A percentile compares a stretch with the other conserved stretches of the same genome.
phyloP scores from a whole-genome alignment of 805 yeast species.

The Wickerhamiella siamensis region DNA sequence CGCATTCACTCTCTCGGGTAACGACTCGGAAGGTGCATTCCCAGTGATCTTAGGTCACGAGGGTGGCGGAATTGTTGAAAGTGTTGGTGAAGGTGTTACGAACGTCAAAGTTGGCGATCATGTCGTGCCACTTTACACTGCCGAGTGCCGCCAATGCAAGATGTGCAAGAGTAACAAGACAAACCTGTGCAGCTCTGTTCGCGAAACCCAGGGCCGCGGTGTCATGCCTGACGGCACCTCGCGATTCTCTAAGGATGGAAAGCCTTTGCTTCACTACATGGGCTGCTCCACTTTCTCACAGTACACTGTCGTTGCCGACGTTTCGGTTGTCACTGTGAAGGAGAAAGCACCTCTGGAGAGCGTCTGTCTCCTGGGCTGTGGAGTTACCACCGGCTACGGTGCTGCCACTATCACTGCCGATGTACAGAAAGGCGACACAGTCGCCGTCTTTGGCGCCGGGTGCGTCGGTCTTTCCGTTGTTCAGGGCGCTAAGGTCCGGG shows the following conservation, averaged over 20 bases:
- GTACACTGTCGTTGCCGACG: conserved; percentile 96
- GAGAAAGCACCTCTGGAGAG: conserved; percentile 71
- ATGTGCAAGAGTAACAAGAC: conserved; percentile 93
- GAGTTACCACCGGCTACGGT: conserved; percentile 97
- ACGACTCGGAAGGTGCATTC: conserved; percentile 92
- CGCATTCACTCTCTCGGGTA: conserved; percentile 88
- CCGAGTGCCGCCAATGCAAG: conserved; percentile 91
- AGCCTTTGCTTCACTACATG: conserved; percentile 83
- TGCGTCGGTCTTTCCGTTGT: conserved; percentile 93
- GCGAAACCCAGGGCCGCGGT: conserved; percentile 97
- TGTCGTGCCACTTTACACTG: conserved; percentile 88
- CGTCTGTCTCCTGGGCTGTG: conserved; percentile 91
- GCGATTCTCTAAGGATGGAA: conserved; percentile 68
- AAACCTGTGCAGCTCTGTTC: conserved; percentile 85
- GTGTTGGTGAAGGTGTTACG: conserved; percentile 87
- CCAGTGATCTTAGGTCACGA: conserved; percentile 94
- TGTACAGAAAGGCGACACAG: conserved; percentile 79
- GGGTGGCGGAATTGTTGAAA: conserved; percentile 94
- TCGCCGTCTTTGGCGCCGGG: conserved; percentile 96
- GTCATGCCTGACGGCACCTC: conserved; percentile 97
- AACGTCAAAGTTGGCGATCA: conserved; percentile 84
- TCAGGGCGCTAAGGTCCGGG: conserved; percentile 80
- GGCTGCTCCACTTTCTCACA: conserved; percentile 96
- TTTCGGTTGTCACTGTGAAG: conserved; percentile 85
- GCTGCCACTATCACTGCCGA: conserved; percentile 91